Base-by-base conservation (phyloP, 192 early-diverging fungal species). In the Gaertneriomyces semiglobifer region DNA sequence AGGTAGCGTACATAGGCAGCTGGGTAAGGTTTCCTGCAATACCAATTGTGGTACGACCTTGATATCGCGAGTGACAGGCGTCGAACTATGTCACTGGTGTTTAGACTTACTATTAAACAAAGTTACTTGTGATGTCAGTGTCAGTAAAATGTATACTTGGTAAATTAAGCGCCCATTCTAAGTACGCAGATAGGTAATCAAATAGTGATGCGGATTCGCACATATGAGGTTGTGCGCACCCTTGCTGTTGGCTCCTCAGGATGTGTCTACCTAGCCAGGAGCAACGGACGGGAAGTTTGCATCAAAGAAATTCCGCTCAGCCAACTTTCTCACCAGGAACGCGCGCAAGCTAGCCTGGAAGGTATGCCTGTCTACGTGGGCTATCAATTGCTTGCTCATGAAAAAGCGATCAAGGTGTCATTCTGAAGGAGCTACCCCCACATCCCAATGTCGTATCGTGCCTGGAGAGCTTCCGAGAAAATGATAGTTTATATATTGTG, bases 211-310 rank as follows among this genome's bases (percentile, higher is more conserved):
- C 25, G 25, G 0, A 33, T 33, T 33, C 25, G 25, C 25, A 33
- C 25, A 33, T 66, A 66, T 47, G 44, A 47, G 3, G 41, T 58
- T 47, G 25, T 66, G n/a, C 53, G 65, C 38, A 66, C 65, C 9
- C 54, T 66, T 18, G 54, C 39, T 53, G 51, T 58, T 19, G 55
- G 54, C 39, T 66, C 65, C 5, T 58, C 65, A 19, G 65, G 65
- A 33, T 53, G 51, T 47, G 65, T 58, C 19, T 56, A 46, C 9
- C 42, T 66, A 9, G 65, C 65, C 14, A 33, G 0, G 16, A 14
- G 9, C 38, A 50, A 42, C 0, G 12, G 45, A 44, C 60, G 44
- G 44, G 7, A 14, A 7, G 54, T 66, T n/a, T 66, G 65, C 56
- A 43, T 66, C 9, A 66, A 66, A 47, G 44, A 56, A 19, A 43